These are phyloP conservation scores for Coniella lustricola DNA, from an alignment of 2,329 filamentous ascomycete genomes.

Conservation along the genomic window DNA sequence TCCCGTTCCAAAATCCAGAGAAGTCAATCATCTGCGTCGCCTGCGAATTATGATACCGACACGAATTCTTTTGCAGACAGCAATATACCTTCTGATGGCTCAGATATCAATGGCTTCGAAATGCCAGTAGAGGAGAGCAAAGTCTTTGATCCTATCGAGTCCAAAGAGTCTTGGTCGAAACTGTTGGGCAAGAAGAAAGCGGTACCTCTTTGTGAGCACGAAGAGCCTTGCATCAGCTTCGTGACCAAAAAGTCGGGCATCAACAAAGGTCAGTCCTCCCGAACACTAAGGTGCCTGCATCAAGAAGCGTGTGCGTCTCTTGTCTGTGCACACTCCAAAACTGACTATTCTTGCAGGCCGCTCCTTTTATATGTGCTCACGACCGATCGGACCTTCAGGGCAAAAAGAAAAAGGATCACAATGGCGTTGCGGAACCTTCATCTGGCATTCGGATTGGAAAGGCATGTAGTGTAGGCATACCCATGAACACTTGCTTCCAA, in stretches of 20 bases:
- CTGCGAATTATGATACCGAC: not conserved
- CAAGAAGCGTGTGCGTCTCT: not conserved
- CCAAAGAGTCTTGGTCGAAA: slow-evolving; percentile 79
- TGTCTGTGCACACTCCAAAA: too few species aligned
- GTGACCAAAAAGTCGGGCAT: slow-evolving; percentile 83
- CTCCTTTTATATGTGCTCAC: slow-evolving; percentile 57
- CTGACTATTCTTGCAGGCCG: slow-evolving; percentile 34
- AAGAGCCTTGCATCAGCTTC: slow-evolving; percentile 76
- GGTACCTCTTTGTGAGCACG: slow-evolving; percentile 77
- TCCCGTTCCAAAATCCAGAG: not conserved
- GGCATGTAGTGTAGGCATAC: not conserved
- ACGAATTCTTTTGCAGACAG: not conserved
- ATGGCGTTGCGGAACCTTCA: slow-evolving; percentile 85
- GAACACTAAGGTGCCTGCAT: not conserved
- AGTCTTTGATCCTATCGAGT: slow-evolving; percentile 61
- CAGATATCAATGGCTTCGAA: not conserved
- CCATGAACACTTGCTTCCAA: not conserved
- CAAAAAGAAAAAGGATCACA: slow-evolving; percentile 76
- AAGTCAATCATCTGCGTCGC: not conserved
- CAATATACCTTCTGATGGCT: not conserved
- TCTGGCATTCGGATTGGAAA: slow-evolving; percentile 35
- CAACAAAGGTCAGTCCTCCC: slow-evolving; percentile 56
- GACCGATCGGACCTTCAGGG: slow-evolving; percentile 77
- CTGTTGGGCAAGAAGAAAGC: slow-evolving; percentile 64
- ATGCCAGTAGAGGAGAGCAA: slow-evolving; percentile 24